Percentiles rank a stretch among this genome's conserved stretches.
These are phyloP conservation scores for Leptographium radiaticola DNA, from an alignment of 2,329 filamentous ascomycete genomes.

Conservation along the genomic window DNA sequence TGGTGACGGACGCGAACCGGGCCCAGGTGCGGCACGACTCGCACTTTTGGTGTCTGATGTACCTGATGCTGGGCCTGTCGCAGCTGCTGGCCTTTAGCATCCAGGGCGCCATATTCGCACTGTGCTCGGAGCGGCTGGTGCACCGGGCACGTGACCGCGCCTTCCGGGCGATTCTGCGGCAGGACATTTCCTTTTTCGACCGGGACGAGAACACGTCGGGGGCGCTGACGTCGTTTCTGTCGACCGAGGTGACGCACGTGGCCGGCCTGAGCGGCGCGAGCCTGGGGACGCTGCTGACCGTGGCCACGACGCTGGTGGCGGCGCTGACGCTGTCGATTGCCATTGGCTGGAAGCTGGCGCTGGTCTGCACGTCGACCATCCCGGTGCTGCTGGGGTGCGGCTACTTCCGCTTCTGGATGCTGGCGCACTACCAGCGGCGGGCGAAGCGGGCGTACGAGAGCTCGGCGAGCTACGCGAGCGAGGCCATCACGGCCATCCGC, in stretches of 20 bases:
- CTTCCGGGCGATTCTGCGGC: conserved; percentile 78
- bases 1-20: conserved; percentile 29
- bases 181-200: conserved; percentile 90
- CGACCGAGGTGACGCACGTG: conserved; percentile 78
- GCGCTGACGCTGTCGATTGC: conserved; percentile 41
- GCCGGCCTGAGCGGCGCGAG: conserved; percentile 80
- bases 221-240: conserved; percentile 76
- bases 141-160: conserved; percentile 70
- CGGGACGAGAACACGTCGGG: conserved; percentile 79
- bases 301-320: conserved; percentile 64
- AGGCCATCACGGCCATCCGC: conserved; percentile 85
- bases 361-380: conserved; percentile 28
- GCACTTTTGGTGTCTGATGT: conserved; percentile 84
- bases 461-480: conserved; percentile 79
- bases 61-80: conserved; percentile 66
- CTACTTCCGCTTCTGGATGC: conserved; percentile 46
- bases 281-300: conserved; percentile 73
- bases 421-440: conserved; percentile 60
- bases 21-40: conserved; percentile 52
- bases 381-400: conserved; percentile 26
- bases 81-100: conserved; percentile 54
- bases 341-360: conserved; percentile 30
- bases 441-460: conserved; percentile 68
- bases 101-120: conserved; percentile 66
- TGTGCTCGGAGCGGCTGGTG: conserved; percentile 75